Base-by-base conservation (phyloP, 2,329 filamentous ascomycete genomes). In the Allantophomopsis lycopodina region DNA sequence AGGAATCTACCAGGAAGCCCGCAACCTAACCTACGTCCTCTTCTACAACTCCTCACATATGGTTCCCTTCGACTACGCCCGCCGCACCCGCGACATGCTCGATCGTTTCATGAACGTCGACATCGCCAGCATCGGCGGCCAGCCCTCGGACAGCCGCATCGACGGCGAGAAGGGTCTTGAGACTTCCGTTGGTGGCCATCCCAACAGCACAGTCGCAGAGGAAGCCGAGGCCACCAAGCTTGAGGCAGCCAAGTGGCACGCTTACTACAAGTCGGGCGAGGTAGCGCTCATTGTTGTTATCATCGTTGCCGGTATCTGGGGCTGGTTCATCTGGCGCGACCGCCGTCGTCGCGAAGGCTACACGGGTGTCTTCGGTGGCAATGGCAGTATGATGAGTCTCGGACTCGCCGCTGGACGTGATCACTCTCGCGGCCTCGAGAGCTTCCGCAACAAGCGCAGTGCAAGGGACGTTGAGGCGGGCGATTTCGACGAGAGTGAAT, bases 1-100 rank as follows among this genome's bases (percentile, higher is more conserved):
- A 3, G 91, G 91, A 17, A 85, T 93, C 55, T 98, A 89, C 69
- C 93, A 98, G 60, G 76, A 87, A 57, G 89, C 91, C 2, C 79
- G 93, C 48, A 98, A 98, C 61, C 64, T 98, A 44, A 95, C 91
- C 1, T 98, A 98, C 55, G 79, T 98, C 23, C 69, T 93, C 32
- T 94, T 96, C 62, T 85, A 94, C 66, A 94, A 98, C 59, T 79
- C 86, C 13, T 94, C 84, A 37, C 91, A 98, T 60, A 98, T 98
- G 91, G 91, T 98, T 1, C 93, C 91, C 1, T 96, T 91, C 54
- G 89, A 98, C 60, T 83, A 83, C 51, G 80, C 89, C 1, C 78
- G 86, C 36, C 80, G 87, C 44, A 83, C 79, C 15, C 76, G 89
- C 45, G 91, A 96, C 58, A 98, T 98, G 91, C 76, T 98, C 13